Conservation (phyloP, 148 eudicot genomes). For the Camellia sinensis region DNA sequence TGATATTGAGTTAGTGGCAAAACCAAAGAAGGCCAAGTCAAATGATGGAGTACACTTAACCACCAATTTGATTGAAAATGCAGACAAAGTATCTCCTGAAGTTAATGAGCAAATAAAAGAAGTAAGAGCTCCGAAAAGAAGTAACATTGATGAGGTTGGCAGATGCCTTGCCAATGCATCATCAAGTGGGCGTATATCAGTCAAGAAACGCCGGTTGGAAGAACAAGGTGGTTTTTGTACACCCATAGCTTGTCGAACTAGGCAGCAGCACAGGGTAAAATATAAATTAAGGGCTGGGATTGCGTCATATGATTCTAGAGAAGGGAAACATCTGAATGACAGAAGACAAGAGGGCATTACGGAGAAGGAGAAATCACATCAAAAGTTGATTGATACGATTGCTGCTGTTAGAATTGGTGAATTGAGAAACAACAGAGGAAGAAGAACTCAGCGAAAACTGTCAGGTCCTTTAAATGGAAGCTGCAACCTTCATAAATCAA, state of each 20-base stretch:
- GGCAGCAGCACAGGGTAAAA: slow-evolving; percentile 25
- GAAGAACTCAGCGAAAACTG: slow-evolving; percentile 27
- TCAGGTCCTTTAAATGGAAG: slow-evolving; percentile 13
- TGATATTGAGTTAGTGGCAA: slow-evolving; percentile 16
- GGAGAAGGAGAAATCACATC: slow-evolving; percentile 10
- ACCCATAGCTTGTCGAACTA: slow-evolving; percentile 48
- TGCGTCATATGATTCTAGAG: neutral
- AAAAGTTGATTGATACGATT: slow-evolving; percentile 8
- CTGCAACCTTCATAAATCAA: neutral
- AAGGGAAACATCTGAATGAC: no score
- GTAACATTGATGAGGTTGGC: neutral
- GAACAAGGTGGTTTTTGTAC: slow-evolving; percentile 20
- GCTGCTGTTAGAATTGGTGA: slow-evolving; percentile 23
- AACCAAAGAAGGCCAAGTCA: slow-evolving; percentile 25
- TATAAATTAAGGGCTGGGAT: slow-evolving; percentile 13
- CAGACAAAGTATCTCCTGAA: slow-evolving; percentile 15
- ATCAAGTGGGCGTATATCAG: slow-evolving; percentile 17
- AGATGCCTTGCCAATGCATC: slow-evolving; percentile 3
- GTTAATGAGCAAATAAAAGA: slow-evolving; percentile 19
- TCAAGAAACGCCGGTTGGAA: slow-evolving; percentile 25
- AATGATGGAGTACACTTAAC: slow-evolving; percentile 14
- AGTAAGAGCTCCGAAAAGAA: slow-evolving; percentile 12
- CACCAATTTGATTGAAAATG: slow-evolving; percentile 12
- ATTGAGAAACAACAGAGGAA: slow-evolving; percentile 19
- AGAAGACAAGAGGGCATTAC: no score